Percentiles rank a stretch among this genome's conserved stretches.
These are phyloP conservation scores for Lactarius quietus DNA, from an alignment of 768 basidiomycete species.

Conservation along the genomic window DNA sequence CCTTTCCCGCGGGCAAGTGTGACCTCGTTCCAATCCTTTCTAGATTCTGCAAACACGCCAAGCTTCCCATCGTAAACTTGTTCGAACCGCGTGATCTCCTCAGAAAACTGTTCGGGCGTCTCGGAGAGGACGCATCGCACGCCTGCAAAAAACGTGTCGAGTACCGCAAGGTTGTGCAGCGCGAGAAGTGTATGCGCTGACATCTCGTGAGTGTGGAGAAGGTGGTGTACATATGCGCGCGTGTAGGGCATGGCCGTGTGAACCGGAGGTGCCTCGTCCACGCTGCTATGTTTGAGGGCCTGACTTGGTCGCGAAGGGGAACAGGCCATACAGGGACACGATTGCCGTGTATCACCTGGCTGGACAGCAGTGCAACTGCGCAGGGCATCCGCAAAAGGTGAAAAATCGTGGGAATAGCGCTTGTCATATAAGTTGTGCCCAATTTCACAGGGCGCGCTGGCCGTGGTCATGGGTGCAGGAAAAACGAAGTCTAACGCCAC, in stretches of 20 bases:
- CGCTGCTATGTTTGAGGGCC: constrained; percentile 25
- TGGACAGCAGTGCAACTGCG: constrained; percentile 36
- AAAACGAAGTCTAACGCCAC: constrained; percentile 79
- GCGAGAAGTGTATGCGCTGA: constrained; percentile 70
- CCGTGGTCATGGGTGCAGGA: constrained; percentile 37
- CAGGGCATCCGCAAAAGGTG: constrained; percentile 46
- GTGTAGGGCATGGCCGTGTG: constrained; percentile 36
- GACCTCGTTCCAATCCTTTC: constrained; percentile 57
- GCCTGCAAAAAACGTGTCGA: constrained; percentile 60
- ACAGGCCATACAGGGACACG: constrained; percentile 32
- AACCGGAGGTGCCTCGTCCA: constrained; percentile 32
- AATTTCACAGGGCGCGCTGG: constrained; percentile 38
- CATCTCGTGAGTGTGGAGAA: constrained; percentile 90
- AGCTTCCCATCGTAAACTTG: constrained; percentile 48
- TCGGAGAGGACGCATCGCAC: constrained; percentile 42
- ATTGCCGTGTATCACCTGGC: constrained; percentile 39
- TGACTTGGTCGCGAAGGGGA: constrained; percentile 25
- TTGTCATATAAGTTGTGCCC: constrained; percentile 72
- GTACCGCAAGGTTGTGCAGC: constrained; percentile 70
- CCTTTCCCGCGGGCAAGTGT: constrained; percentile 74
- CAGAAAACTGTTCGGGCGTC: constrained; percentile 32
- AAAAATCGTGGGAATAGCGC: constrained; percentile 59
- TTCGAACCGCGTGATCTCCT: constrained; percentile 51
- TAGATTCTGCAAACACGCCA: constrained; percentile 50
- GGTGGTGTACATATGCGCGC: constrained; percentile 78